phyloP scores from a whole-genome alignment of 192 early-diverging fungal species.

The Linnemannia schmuckeri region DNA sequence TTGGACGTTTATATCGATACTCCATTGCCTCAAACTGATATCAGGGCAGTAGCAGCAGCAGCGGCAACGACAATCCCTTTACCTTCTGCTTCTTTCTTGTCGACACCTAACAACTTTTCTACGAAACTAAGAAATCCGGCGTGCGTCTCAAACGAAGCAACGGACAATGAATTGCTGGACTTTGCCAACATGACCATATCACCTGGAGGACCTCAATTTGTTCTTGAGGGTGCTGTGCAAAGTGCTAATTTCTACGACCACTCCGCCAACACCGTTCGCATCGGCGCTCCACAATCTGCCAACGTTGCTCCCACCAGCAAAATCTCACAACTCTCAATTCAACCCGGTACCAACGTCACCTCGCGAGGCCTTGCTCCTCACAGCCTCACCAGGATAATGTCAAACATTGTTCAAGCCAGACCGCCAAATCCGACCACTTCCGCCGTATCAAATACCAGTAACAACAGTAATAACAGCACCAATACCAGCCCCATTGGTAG shows the following conservation, averaged over 20 bases:
- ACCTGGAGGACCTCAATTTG: not conserved
- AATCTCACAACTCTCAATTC: too few species aligned
- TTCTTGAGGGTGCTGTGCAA: not conserved
- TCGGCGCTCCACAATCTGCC: too few species aligned
- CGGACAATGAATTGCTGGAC: not conserved
- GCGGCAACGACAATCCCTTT: not conserved
- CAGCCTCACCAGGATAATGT: too few species aligned
- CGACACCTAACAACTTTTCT: not conserved
- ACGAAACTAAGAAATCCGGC: not conserved
- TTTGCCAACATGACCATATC: not conserved
- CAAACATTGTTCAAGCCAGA: too few species aligned
- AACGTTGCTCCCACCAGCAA: too few species aligned
- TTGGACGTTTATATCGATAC: not conserved
- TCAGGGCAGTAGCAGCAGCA: not conserved
- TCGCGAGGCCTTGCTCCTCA: too few species aligned
- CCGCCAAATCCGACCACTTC: too few species aligned
- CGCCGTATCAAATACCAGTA: too few species aligned
- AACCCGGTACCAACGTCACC: too few species aligned
- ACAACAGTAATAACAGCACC: too few species aligned
- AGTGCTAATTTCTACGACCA: not conserved
- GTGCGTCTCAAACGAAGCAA: not conserved
- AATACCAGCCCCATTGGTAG: too few species aligned
- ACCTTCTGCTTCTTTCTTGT: not conserved
- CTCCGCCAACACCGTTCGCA: not conserved
- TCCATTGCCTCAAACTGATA: not conserved